Conservation (phyloP, 306 rosid species). For the Pyrus betulifolia region DNA sequence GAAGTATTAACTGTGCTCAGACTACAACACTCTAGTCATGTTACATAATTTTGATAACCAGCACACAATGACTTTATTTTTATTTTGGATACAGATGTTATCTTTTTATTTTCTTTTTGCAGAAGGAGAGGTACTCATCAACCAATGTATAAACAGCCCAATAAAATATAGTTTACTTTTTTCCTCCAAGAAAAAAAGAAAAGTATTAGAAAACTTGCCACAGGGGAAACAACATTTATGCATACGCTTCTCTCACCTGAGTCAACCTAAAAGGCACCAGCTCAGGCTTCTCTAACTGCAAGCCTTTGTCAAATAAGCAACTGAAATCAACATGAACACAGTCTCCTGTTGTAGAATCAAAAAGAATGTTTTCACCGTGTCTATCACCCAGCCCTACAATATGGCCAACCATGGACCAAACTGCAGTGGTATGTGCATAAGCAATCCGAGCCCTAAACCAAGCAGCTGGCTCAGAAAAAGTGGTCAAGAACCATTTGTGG, state of each 20-base stretch:
- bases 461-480: constrained; percentile 97
- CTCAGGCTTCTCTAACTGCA: constrained; percentile 97
- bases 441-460: constrained; percentile 96
- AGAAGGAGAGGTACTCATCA: background rate
- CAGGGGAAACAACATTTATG: background rate
- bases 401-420: constrained; percentile 99
- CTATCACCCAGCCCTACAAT: constrained; percentile 96
- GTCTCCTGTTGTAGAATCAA: constrained; percentile 91
- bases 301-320: constrained; percentile 93
- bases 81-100: background rate
- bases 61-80: background rate
- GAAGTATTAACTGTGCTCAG: background rate
- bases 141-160: background rate
- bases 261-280: constrained; percentile 94
- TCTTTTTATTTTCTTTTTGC: background rate
- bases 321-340: constrained; percentile 98
- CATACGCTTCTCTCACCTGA: constrained; percentile 52
- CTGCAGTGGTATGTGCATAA: constrained; percentile 96
- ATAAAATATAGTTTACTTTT: background rate
- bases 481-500: constrained; percentile 89
- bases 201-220: background rate
- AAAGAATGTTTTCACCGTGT: constrained; percentile 95
- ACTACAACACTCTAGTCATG: background rate
- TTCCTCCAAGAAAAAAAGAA: too few species aligned
- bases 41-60: background rate